A percentile compares a stretch with the other conserved stretches of the same genome.
phyloP scores from a whole-genome alignment of 2,329 filamentous ascomycete genomes.

The Ophiocordyceps camponoti-saundersi region DNA sequence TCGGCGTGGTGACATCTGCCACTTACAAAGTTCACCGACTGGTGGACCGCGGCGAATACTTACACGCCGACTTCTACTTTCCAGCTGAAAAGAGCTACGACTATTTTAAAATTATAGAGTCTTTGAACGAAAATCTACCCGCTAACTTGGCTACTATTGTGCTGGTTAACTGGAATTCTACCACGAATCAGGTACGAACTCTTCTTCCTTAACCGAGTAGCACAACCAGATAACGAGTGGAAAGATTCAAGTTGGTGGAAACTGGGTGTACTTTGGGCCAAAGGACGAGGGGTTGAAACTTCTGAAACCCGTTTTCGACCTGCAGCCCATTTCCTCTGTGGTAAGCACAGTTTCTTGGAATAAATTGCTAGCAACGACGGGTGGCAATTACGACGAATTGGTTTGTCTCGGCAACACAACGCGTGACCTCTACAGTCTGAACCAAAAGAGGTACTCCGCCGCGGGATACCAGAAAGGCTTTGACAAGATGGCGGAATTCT shows the following conservation, averaged over 20 bases:
- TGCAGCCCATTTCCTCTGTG: not conserved
- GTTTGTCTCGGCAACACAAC: not conserved
- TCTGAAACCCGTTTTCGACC: not conserved
- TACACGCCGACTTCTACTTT: constrained; percentile 11
- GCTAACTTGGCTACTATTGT: not conserved
- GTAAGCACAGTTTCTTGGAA: not conserved
- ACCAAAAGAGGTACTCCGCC: not conserved
- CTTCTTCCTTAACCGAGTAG: not conserved
- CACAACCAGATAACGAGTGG: not conserved
- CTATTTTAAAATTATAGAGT: not conserved
- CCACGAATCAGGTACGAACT: not conserved
- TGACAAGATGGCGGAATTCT: not conserved
- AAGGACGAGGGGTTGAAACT: not conserved
- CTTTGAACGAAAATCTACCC: not conserved
- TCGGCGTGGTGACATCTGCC: constrained; percentile 24
- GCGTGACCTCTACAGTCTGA: not conserved
- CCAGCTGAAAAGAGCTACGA: not conserved
- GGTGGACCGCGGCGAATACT: not conserved
- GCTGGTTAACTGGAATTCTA: not conserved
- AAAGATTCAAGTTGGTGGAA: not conserved
- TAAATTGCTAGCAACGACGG: not conserved
- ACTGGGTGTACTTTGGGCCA: not conserved
- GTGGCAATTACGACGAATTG: not conserved
- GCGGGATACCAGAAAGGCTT: not conserved
- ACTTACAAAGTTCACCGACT: constrained; percentile 13